A percentile compares a stretch with the other conserved stretches of the same genome.
Evolutionary conservation across 768 basidiomycete species (phyloP).

Genomic region (Lactarius sanguifluus): DNA sequence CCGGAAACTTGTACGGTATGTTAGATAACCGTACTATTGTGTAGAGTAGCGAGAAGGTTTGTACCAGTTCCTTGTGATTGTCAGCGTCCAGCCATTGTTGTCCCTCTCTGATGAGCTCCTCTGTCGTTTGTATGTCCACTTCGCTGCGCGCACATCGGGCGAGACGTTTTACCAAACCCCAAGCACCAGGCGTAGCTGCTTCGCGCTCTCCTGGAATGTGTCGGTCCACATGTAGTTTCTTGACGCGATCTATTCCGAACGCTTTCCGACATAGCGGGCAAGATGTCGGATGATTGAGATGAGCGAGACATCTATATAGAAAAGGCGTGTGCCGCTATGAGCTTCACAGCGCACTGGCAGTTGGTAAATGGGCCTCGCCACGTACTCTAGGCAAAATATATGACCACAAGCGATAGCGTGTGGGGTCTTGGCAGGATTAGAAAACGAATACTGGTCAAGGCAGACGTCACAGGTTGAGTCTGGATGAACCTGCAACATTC

Average conservation of each 20-base stretch:
- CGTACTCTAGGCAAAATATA: conserved; percentile 69
- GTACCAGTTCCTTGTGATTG: conserved; percentile 24
- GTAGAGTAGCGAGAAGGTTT: neutral
- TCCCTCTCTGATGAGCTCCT: conserved; percentile 47
- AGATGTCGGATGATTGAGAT: conserved; percentile 45
- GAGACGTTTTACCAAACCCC: conserved; percentile 19
- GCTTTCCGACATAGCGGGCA: conserved; percentile 70
- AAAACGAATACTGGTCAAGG: conserved; percentile 60
- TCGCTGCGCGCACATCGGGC: conserved; percentile 24
- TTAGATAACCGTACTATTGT: neutral
- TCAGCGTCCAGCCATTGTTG: conserved; percentile 47
- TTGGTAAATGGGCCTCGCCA: conserved; percentile 21
- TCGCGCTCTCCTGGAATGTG: conserved; percentile 20
- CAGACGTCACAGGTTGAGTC: conserved; percentile 78
- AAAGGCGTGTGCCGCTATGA: conserved; percentile 2
- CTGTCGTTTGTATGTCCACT: conserved; percentile 37
- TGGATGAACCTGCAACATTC: conserved; percentile 63
- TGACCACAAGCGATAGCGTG: conserved; percentile 78
- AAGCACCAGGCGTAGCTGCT: conserved; percentile 16
- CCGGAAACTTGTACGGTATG: conserved; percentile 19
- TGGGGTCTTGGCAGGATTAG: conserved; percentile 51
- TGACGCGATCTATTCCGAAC: conserved; percentile 56
- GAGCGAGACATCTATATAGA: conserved; percentile 52
- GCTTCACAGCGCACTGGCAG: neutral
- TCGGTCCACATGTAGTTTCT: conserved; percentile 64